Evolutionary conservation across 805 yeast genomes (phyloP).

Genomic region (Barnettozyma vustinii): DNA sequence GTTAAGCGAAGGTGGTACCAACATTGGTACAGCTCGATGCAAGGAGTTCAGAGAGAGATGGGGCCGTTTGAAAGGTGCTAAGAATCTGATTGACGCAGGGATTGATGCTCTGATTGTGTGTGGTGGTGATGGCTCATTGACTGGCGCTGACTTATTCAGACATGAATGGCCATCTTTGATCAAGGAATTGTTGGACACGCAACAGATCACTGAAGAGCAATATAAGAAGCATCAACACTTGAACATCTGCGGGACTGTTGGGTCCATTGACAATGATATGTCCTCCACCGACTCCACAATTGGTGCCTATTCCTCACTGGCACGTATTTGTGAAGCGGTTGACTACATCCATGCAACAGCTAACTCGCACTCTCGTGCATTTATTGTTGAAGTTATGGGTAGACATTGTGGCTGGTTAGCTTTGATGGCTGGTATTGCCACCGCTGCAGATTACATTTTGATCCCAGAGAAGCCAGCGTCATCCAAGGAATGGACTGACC

Average conservation of each 20-base stretch:
- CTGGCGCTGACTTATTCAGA: constrained; percentile 77
- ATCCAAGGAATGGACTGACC: constrained; percentile 57
- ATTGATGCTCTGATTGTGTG: constrained; percentile 76
- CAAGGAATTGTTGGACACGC: constrained; percentile 44
- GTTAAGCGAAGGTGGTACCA: constrained; percentile 68
- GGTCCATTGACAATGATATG: constrained; percentile 84
- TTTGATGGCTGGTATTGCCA: constrained; percentile 72
- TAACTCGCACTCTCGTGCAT: constrained; percentile 75
- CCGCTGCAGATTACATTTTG: constrained; percentile 75
- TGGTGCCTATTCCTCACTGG: constrained; percentile 76
- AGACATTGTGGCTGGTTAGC: constrained; percentile 90
- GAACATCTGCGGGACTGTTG: constrained; percentile 71
- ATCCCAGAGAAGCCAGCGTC: constrained; percentile 77
- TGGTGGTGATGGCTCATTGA: constrained; percentile 81
- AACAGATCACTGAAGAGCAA: constrained; percentile 42
- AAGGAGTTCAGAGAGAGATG: constrained; percentile 58
- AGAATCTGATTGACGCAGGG: constrained; percentile 62
- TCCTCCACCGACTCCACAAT: constrained; percentile 79
- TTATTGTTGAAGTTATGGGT: constrained; percentile 85
- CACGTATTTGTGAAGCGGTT: constrained; percentile 65
- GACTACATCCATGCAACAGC: constrained; percentile 86
- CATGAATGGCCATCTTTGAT: constrained; percentile 72
- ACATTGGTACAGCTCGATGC: constrained; percentile 75
- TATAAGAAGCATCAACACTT: constrained; percentile 46
- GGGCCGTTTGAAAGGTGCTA: constrained; percentile 61